These are phyloP conservation scores for Paramecium sexaurelia DNA, from an alignment of 73 alveolate genomes.

Conservation along the genomic window DNA sequence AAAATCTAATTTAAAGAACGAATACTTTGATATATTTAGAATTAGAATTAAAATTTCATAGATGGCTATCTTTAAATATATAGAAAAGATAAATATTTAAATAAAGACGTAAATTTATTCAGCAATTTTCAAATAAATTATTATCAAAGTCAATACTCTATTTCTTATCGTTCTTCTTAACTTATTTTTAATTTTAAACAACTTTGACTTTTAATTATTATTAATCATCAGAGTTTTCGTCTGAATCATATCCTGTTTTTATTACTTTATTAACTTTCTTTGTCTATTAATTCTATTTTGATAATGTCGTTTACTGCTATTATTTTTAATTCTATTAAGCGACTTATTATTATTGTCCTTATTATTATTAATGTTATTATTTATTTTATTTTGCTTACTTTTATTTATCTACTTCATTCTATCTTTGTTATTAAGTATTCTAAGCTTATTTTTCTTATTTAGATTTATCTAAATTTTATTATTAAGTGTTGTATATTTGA, in stretches of 20 bases:
- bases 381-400: background rate
- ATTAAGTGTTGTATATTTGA: background rate
- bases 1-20: no score
- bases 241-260: background rate
- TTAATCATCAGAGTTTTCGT: background rate
- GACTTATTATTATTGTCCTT: background rate
- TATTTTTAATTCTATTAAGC: background rate
- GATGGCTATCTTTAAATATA: no score
- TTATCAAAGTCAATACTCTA: conserved; percentile 3
- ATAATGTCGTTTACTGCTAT: background rate
- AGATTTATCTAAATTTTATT: background rate
- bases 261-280: background rate
- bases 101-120: no score
- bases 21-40: no score
- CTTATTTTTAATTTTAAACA: background rate
- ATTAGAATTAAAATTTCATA: no score
- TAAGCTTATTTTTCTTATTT: background rate
- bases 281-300: background rate
- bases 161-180: background rate
- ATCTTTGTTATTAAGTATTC: background rate
- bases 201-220: background rate
- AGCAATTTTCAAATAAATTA: conserved; percentile 22
- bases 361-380: background rate
- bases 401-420: background rate
- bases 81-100: no score